Percentiles rank a stretch among this genome's conserved stretches.
These are phyloP conservation scores for Hypholoma sublateritium DNA, from an alignment of 768 basidiomycete species.

Conservation along the genomic window DNA sequence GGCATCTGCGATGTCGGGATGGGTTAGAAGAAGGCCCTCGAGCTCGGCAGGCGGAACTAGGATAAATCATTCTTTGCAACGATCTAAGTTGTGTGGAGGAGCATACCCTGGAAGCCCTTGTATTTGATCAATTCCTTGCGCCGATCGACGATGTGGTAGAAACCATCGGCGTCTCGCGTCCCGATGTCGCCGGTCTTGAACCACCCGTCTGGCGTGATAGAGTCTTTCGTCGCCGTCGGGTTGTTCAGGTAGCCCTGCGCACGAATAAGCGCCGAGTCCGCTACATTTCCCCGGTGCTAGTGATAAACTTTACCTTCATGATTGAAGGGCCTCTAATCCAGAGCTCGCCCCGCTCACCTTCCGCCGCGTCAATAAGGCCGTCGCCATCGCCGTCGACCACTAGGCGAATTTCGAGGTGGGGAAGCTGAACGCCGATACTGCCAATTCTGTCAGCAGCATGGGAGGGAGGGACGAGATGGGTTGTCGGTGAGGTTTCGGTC, in stretches of 20 bases:
- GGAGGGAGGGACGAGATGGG: constrained; percentile 50
- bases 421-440: constrained; percentile 66
- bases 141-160: constrained; percentile 72
- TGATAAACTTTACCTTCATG: constrained; percentile 60
- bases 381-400: constrained; percentile 62
- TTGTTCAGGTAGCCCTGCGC: constrained; percentile 76
- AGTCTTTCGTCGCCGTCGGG: constrained; percentile 59
- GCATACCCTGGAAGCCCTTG: constrained; percentile 78
- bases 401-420: constrained; percentile 75
- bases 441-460: constrained; percentile 53
- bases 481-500: constrained; percentile 80
- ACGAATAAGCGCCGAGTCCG: neutral
- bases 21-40: constrained; percentile 71
- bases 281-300: neutral
- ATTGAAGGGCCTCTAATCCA: constrained; percentile 79
- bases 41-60: constrained; percentile 86
- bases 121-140: constrained; percentile 78
- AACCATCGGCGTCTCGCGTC: constrained; percentile 64
- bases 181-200: constrained; percentile 90
- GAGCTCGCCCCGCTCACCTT: constrained; percentile 71
- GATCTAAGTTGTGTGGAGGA: neutral
- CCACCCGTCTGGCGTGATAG: constrained; percentile 77
- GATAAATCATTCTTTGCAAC: neutral
- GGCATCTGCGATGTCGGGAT: constrained; percentile 74
- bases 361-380: constrained; percentile 43